Conservation (phyloP, 768 basidiomycete genomes). For the Naganishia friedmannii region DNA sequence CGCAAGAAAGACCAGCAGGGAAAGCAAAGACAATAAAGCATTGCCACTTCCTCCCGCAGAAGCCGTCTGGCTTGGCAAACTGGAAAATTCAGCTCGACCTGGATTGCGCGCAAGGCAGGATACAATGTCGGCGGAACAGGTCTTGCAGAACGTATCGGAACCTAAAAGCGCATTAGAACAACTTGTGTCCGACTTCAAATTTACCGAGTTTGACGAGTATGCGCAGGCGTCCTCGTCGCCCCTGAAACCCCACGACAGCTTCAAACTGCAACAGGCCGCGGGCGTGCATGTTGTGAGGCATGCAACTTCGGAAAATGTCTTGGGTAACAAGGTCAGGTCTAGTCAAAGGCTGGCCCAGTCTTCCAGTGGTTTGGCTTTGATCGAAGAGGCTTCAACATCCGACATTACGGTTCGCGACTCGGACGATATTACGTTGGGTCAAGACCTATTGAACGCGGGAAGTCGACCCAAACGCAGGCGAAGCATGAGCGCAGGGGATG, state of each 20-base stretch:
- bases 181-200: constrained; percentile 30
- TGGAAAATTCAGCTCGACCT: neutral
- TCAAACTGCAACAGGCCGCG: constrained; percentile 14
- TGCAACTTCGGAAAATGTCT: constrained; percentile 25
- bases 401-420: neutral
- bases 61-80: neutral
- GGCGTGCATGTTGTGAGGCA: constrained; percentile 24
- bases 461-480: constrained; percentile 33
- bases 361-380: constrained; percentile 13
- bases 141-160: constrained; percentile 31
- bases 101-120: constrained; percentile 10
- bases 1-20: neutral
- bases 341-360: constrained; percentile 12
- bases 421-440: constrained; percentile 11
- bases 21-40: constrained; percentile 13
- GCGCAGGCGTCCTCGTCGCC: constrained; percentile 15
- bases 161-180: constrained; percentile 46
- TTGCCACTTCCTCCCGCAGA: constrained; percentile 13
- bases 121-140: constrained; percentile 9
- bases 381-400: constrained; percentile 9
- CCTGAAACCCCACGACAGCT: neutral
- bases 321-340: constrained; percentile 24
- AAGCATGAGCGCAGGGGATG: constrained; percentile 47
- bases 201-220: constrained; percentile 21
- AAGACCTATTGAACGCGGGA: neutral